Percentiles rank a stretch among this genome's conserved stretches.
These are phyloP conservation scores for Ettlia oleoabundans DNA, from an alignment of 139 green algal genomes.

Conservation along the genomic window DNA sequence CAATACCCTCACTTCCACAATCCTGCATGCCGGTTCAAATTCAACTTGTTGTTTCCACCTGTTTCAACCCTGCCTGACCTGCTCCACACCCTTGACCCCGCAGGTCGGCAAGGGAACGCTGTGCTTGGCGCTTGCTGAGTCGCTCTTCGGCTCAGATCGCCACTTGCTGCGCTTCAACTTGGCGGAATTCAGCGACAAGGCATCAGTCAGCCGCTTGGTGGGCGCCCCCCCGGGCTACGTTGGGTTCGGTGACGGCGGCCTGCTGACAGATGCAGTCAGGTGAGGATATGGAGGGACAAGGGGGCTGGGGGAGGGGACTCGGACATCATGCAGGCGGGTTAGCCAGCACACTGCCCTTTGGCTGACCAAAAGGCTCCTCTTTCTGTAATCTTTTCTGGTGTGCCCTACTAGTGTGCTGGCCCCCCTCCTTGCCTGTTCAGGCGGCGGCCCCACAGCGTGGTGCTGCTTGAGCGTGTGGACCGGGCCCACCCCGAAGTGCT, in stretches of 20 bases:
- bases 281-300: background rate
- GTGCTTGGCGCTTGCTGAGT: conserved; percentile 62
- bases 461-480: conserved; percentile 67
- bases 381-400: background rate
- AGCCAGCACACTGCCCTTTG: no score
- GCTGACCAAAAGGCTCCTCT: no score
- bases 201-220: conserved; percentile 75
- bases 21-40: no score
- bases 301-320: background rate
- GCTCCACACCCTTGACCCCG: no score
- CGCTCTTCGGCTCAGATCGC: conserved; percentile 64
- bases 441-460: conserved; percentile 69
- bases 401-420: background rate
- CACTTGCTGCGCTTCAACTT: conserved; percentile 60
- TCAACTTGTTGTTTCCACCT: no score
- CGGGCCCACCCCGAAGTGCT: conserved; percentile 39
- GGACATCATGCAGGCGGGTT: background rate
- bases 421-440: conserved; percentile 29
- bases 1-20: no score
- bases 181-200: conserved; percentile 74
- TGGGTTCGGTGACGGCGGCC: conserved; percentile 67
- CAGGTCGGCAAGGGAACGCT: conserved; percentile 44
- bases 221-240: conserved; percentile 86
- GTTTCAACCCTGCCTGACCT: no score
- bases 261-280: conserved; percentile 61